These are phyloP conservation scores for Solanum pimpinellifolium DNA, from an alignment of 257 asterid genomes.

Conservation along the genomic window DNA sequence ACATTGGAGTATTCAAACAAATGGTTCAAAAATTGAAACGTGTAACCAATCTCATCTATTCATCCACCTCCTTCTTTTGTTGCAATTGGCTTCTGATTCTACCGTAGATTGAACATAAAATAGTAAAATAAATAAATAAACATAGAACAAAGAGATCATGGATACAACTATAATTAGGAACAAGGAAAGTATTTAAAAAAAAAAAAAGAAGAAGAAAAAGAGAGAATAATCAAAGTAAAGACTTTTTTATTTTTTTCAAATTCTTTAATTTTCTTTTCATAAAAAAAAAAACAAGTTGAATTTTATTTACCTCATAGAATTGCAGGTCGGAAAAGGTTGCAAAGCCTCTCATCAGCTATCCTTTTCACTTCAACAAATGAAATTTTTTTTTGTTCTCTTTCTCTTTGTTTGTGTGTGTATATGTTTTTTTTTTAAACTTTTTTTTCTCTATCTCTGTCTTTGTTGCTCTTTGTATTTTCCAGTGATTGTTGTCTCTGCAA, in stretches of 20 bases:
- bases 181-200: not conserved
- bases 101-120: not conserved
- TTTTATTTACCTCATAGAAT: slow-evolving; percentile 72
- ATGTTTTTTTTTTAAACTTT: slow-evolving; percentile 4
- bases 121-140: not conserved
- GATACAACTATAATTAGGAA: not conserved
- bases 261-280: not conserved
- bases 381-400: not conserved
- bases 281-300: not conserved
- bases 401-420: slow-evolving; percentile 18
- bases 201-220: slow-evolving; percentile 5
- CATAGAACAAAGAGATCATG: not conserved
- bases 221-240: slow-evolving; percentile 17
- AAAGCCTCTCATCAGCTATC: slow-evolving; percentile 47
- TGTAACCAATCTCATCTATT: not conserved
- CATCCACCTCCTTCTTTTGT: not conserved
- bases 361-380: slow-evolving; percentile 34
- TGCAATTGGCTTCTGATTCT: not conserved
- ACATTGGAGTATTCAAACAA: slow-evolving; percentile 37
- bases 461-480: slow-evolving; percentile 10
- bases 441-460: slow-evolving; percentile 17
- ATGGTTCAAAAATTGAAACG: not conserved
- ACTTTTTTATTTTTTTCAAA: not conserved
- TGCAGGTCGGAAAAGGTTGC: slow-evolving; percentile 57
- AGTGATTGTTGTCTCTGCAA: slow-evolving; percentile 55